A percentile compares a stretch with the other conserved stretches of the same genome.
Conservation (phyloP, 176 grass and related monocot genomes). For the Olyra latifolia region DNA sequence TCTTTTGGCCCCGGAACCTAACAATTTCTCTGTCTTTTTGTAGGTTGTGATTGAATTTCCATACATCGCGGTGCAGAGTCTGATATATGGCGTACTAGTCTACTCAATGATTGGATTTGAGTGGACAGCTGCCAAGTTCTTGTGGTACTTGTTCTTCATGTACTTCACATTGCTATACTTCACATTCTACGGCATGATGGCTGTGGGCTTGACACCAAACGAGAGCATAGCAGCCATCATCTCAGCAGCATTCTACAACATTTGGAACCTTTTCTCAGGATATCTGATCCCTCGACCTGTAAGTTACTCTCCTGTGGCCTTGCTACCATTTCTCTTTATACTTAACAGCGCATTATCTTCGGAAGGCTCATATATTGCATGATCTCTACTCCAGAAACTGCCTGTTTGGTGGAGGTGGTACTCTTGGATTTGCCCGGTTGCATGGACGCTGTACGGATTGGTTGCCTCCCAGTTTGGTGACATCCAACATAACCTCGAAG, state of each 20-base stretch:
- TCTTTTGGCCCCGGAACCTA: slow-evolving; percentile 23
- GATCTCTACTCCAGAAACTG: slow-evolving; percentile 42
- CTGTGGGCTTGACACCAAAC: slow-evolving; percentile 72
- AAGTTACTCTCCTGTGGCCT: slow-evolving; percentile 30
- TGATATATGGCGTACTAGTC: slow-evolving; percentile 69
- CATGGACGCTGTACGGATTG: slow-evolving; percentile 82
- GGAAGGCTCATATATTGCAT: background rate
- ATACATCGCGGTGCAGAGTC: slow-evolving; percentile 58
- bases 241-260: slow-evolving; percentile 67
- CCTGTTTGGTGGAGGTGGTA: slow-evolving; percentile 96
- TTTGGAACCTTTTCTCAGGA: slow-evolving; percentile 93
- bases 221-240: slow-evolving; percentile 72
- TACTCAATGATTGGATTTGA: slow-evolving; percentile 82
- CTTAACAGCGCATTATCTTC: background rate
- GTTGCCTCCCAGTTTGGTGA: slow-evolving; percentile 75
- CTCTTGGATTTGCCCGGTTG: slow-evolving; percentile 65
- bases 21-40: slow-evolving; percentile 22
- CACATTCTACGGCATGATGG: slow-evolving; percentile 96
- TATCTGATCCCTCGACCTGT: slow-evolving; percentile 75
- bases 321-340: background rate
- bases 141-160: slow-evolving; percentile 96
- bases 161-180: slow-evolving; percentile 88
- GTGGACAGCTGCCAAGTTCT: slow-evolving; percentile 80
- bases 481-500: background rate
- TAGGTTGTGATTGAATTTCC: slow-evolving; percentile 77